A percentile compares a stretch with the other conserved stretches of the same genome.
Evolutionary conservation across 306 rosid species (phyloP).

Genomic region (Sesbania bispinosa): DNA sequence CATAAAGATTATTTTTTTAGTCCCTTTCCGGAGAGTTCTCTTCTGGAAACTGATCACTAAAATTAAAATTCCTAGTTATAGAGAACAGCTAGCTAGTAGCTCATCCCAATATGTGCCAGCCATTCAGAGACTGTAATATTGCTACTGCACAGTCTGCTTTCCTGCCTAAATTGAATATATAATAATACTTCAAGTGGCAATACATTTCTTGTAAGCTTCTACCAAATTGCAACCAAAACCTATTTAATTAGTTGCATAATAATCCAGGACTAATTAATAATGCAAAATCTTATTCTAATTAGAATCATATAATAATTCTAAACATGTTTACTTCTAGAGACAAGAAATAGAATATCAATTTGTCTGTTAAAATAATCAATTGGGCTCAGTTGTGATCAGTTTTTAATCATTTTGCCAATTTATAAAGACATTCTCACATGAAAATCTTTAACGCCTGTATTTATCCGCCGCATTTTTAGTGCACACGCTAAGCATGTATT

Average conservation of each 20-base stretch:
- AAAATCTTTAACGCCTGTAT: not conserved
- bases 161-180: not conserved
- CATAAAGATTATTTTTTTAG: not conserved
- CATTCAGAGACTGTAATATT: constrained; percentile 27
- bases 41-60: constrained; percentile 6
- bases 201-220: constrained; percentile 19
- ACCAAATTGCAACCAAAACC: constrained; percentile 18
- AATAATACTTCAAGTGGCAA: constrained; percentile 22
- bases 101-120: constrained; percentile 41
- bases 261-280: not conserved
- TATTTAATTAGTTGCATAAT: not conserved
- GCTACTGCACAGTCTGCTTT: constrained; percentile 5
- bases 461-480: constrained; percentile 14
- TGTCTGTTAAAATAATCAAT: constrained; percentile 6
- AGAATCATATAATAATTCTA: constrained; percentile 1
- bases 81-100: constrained; percentile 36
- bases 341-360: not conserved
- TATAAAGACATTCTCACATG: constrained; percentile 28
- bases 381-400: constrained; percentile 14
- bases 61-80: constrained; percentile 16
- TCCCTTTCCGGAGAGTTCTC: not conserved
- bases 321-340: constrained; percentile 13
- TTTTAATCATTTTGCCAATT: constrained; percentile 20
- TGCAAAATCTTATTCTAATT: not conserved
- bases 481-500: not conserved